phyloP scores from a whole-genome alignment of 257 asterid genomes.

The Euphrasia confusa region DNA sequence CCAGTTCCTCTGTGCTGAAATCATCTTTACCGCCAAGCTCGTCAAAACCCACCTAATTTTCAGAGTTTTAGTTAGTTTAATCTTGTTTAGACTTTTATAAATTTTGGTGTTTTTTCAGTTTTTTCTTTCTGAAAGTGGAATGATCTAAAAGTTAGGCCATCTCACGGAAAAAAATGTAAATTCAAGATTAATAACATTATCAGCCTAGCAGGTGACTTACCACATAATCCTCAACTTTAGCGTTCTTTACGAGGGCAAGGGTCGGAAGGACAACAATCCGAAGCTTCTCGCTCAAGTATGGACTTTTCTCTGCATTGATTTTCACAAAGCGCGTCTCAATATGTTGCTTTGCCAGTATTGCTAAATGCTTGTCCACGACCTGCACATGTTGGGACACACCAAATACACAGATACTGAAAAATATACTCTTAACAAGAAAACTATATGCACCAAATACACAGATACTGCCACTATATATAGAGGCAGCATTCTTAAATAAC shows the following conservation, averaged over 20 bases:
- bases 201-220: slow-evolving; percentile 35
- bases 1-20: slow-evolving; percentile 88
- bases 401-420: no score
- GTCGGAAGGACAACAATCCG: slow-evolving; percentile 90
- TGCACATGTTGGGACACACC: slow-evolving; percentile 30
- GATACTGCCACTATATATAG: not conserved
- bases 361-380: slow-evolving; percentile 94
- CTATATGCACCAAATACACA: slow-evolving; percentile 2
- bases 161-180: not conserved
- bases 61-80: not conserved
- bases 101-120: no score
- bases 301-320: slow-evolving; percentile 94
- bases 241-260: slow-evolving; percentile 78
- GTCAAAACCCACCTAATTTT: slow-evolving; percentile 80
- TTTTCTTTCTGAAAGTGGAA: no score
- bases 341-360: slow-evolving; percentile 82
- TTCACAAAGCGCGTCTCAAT: slow-evolving; percentile 89
- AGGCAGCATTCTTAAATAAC: slow-evolving; percentile 3
- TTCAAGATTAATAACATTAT: slow-evolving; percentile 3
- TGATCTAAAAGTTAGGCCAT: no score
- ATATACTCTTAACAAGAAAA: no score
- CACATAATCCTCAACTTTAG: slow-evolving; percentile 95
- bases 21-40: slow-evolving; percentile 92
- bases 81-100: not conserved
- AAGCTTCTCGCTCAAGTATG: slow-evolving; percentile 81